Conservation (phyloP, 306 rosid species). For the Cucumis melo region DNA sequence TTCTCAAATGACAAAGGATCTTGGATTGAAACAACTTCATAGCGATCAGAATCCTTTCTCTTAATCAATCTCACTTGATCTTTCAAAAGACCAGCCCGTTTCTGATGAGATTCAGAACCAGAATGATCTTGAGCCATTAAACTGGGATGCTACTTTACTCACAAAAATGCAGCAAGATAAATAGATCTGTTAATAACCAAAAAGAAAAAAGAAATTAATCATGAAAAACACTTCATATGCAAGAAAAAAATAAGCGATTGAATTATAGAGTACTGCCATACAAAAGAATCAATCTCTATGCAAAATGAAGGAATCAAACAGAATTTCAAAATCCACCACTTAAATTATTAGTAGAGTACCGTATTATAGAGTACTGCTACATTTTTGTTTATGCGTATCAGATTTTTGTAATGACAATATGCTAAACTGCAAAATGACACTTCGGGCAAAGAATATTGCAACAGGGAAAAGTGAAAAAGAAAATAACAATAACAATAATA, state of each 20-base stretch:
- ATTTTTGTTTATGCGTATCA: background rate
- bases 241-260: background rate
- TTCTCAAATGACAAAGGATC: slow-evolving; percentile 77
- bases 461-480: slow-evolving; percentile 1
- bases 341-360: background rate
- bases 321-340: background rate
- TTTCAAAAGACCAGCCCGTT: slow-evolving; percentile 69
- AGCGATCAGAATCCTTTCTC: slow-evolving; percentile 53
- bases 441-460: background rate
- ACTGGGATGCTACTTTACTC: slow-evolving; percentile 19
- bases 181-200: background rate
- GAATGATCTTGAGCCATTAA: slow-evolving; percentile 50
- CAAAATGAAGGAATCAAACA: background rate
- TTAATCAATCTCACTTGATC: slow-evolving; percentile 79
- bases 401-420: background rate
- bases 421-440: background rate
- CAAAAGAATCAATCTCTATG: background rate
- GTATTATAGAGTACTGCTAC: background rate
- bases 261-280: background rate
- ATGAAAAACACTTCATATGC: background rate
- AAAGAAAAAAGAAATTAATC: background rate
- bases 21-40: slow-evolving; percentile 61
- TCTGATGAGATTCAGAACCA: slow-evolving; percentile 41
- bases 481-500: background rate
- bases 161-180: background rate